phyloP scores from a whole-genome alignment of 2,329 filamentous ascomycete genomes.

The Pseudogymnoascus sp. region DNA sequence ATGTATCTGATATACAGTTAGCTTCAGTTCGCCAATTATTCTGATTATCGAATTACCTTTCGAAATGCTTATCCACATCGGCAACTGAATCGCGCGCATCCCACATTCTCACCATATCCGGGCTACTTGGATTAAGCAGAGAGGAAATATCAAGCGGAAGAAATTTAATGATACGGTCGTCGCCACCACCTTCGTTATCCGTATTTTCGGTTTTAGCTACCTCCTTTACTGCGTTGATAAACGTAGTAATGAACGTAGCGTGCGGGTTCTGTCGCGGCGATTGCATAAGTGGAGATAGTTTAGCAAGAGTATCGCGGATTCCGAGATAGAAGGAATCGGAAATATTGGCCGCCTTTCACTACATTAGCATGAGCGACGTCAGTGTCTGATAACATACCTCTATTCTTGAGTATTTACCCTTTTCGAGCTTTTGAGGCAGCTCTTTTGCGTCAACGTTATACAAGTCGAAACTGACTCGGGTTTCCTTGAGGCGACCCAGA shows the following conservation, averaged over 20 bases:
- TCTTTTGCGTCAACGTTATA: constrained; percentile 23
- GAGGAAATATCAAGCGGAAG: background rate
- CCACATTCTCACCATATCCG: background rate
- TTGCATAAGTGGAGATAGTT: constrained; percentile 31
- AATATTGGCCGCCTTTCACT: constrained; percentile 34
- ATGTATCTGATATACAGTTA: background rate
- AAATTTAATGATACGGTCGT: constrained; percentile 14
- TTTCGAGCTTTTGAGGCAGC: constrained; percentile 20
- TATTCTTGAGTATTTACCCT: constrained; percentile 30
- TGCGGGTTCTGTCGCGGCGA: constrained; percentile 28
- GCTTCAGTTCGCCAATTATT: constrained; percentile 1
- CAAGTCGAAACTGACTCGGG: constrained; percentile 25
- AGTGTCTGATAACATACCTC: constrained; percentile 27
- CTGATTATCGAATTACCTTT: constrained; percentile 9
- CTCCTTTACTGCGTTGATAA: constrained; percentile 31
- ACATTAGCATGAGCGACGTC: background rate
- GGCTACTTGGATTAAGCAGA: background rate
- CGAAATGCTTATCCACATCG: constrained; percentile 17
- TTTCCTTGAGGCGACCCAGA: constrained; percentile 21
- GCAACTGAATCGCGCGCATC: constrained; percentile 5
- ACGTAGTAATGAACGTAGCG: constrained; percentile 35
- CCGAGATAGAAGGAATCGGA: constrained; percentile 32
- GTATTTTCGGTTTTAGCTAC: constrained; percentile 5
- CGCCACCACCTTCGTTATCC: background rate
- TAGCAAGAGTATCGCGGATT: constrained; percentile 18